Base-by-base conservation (phyloP, 164 flowering plant genomes). In the Kingdonia uniflora region DNA sequence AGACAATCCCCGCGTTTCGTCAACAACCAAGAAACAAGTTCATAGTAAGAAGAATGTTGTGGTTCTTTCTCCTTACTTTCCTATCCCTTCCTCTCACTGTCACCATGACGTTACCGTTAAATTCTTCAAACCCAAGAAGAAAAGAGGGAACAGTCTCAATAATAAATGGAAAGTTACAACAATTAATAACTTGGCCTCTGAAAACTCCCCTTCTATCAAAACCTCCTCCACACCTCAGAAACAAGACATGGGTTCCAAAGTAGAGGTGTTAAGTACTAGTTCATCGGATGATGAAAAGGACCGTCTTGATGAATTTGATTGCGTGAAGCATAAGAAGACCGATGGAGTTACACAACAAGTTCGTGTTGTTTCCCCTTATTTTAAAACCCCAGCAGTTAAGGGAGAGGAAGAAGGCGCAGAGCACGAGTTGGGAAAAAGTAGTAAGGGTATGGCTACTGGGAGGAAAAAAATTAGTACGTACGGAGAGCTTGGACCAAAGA, bases 401-500 rank as follows among this genome's bases (percentile, higher is more conserved):
- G 29, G 6, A 52, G 43, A 22, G 11, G 5, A 16, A 40, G 26
- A 21, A 3, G n/a, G n/a, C n/a, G n/a, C n/a, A n/a, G 20, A 42
- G 7, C 21, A 59, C 13, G 24, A 41, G 4, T 44, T 19, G 48
- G 8, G 5, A 19, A 8, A 29, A 29, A 3, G 4, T 29, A 29
- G 21, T 3, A 16, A 44, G 48, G 20, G 48, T 19, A 16, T n/a
- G 12, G 20, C 20, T 12, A 22, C 26, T 23, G 15, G 10, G 13
- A 10, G 19, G 11, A 14, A 20, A 47, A 24, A 47, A 47, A 3
- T 22, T 19, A 4, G 12, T 22, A 19, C 16, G 14, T 48, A 11
- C 26, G 13, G 25, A 4, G 13, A 20, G 14, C 25, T 14, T 48
- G 26, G 26, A 19, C 52, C 41, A 84, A 60, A 84, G 69, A 65